Conservation (phyloP, 345 rosid species). For the Lenwebbia sp. region DNA sequence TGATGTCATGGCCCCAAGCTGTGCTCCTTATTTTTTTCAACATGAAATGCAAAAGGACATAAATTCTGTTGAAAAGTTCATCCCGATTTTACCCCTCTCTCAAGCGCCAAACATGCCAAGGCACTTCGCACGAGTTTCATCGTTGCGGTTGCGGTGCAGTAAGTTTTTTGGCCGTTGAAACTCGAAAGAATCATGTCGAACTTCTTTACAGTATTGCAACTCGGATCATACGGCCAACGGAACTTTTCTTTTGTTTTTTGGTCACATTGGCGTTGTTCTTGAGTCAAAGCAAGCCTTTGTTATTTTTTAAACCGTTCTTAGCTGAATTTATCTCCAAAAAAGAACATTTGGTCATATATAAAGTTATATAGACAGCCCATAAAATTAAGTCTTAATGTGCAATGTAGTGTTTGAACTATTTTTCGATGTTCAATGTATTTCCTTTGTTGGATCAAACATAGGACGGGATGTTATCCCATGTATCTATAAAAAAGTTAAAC, state of each 20-base stretch:
- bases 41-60: background rate
- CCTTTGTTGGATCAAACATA: background rate
- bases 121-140: background rate
- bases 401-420: too few relatives aligned
- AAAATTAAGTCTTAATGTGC: background rate
- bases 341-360: background rate
- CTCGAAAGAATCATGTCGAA: background rate
- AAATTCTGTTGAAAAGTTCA: background rate
- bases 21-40: background rate
- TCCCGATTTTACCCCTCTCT: background rate
- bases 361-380: background rate
- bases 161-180: rapidly evolving
- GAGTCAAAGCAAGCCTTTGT: background rate
- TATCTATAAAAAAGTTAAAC: background rate
- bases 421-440: background rate
- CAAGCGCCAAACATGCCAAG: background rate
- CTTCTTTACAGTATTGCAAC: too few relatives aligned
- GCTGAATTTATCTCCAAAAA: background rate
- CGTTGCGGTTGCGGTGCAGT: too few relatives aligned
- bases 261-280: background rate
- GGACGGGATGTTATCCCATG: background rate
- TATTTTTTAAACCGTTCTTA: background rate
- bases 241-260: background rate
- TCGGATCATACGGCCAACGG: background rate
- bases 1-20: background rate